A percentile compares a stretch with the other conserved stretches of the same genome.
phyloP scores from a whole-genome alignment of 2,329 filamentous ascomycete genomes.

The Aspergillus ochraceoroseus region DNA sequence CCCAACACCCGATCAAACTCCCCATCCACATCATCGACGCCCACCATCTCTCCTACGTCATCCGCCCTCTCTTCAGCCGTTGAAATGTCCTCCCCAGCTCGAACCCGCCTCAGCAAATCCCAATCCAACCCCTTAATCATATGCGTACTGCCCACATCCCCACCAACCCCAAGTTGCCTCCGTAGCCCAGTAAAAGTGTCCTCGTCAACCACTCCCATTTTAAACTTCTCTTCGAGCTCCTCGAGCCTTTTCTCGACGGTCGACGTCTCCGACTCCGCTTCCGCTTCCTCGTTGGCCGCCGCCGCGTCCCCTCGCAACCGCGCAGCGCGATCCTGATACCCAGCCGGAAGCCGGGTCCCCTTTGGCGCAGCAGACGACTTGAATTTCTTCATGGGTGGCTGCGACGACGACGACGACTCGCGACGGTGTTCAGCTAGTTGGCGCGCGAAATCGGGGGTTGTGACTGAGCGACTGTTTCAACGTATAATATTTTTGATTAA shows the following conservation, averaged over 20 bases:
- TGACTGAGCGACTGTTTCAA: slow-evolving; percentile 58
- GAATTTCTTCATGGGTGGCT: slow-evolving; percentile 65
- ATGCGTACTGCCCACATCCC: slow-evolving; percentile 74
- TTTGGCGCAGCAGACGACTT: slow-evolving; percentile 71
- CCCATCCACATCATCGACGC: slow-evolving; percentile 56
- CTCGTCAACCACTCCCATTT: slow-evolving; percentile 76
- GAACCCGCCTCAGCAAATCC: slow-evolving; percentile 54
- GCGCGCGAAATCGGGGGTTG: slow-evolving; percentile 68
- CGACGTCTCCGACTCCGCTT: slow-evolving; percentile 31
- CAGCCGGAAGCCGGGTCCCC: slow-evolving; percentile 70
- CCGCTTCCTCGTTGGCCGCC: not conserved
- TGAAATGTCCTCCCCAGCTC: slow-evolving; percentile 53
- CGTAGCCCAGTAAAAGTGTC: slow-evolving; percentile 70
- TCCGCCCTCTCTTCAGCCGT: slow-evolving; percentile 20
- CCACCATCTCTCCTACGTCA: slow-evolving; percentile 30
- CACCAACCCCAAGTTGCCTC: slow-evolving; percentile 69
- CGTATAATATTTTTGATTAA: slow-evolving; percentile 8
- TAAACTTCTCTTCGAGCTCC: slow-evolving; percentile 74
- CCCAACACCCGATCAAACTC: slow-evolving; percentile 48
- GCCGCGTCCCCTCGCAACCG: slow-evolving; percentile 54
- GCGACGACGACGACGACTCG: slow-evolving; percentile 49
- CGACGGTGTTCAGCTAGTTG: slow-evolving; percentile 73
- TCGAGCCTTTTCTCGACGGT: slow-evolving; percentile 60
- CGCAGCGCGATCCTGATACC: slow-evolving; percentile 78
- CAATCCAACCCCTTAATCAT: slow-evolving; percentile 89